Base-by-base conservation (phyloP, 2,329 filamentous ascomycete species). In the Akanthomyces muscarius region DNA sequence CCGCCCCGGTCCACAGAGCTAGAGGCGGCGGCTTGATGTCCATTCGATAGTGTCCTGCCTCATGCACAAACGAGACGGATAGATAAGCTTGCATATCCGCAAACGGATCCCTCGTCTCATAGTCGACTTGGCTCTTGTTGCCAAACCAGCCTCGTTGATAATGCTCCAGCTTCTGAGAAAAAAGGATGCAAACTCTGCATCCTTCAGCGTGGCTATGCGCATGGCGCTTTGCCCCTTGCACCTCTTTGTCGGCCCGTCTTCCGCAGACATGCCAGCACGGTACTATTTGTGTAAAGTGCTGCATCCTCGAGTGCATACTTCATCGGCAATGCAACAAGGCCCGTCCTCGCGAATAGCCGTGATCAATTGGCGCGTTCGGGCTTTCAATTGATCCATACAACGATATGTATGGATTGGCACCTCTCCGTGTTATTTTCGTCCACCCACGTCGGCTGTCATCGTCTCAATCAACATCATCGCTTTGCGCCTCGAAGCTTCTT, bases 51-150 rank as follows among this genome's bases (percentile, higher is more conserved):
- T 13, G 55, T 51, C 56, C 18, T 33, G n/a, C 23, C 30, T 41
- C 16, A 28, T 25, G 47, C 45, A 14, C 56, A 25, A 38, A 8
- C 14, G n/a, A 13, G 33, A 14, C 56, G 45, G 56, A 51, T 59
- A 51, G 56, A 59, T 50, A 51, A 51, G 56, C 56, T 42, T 41
- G 56, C 56, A 25, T 45, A 59, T 59, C 36, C 56, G 56, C 23
- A 41, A 58, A 51, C 18, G 10, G 45, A 14, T 8, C 14, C 28
- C 10, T 1, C 38, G 28, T 41, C 23, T n/a, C 18, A 14, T 7
- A 11, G 8, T 10, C 5, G 14, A 10, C 13, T 57, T 57, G 41
- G 28, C 28, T 25, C 36, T 47, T 47, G n/a, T 18, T 23, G 2
- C 33, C 14, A 36, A 4, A 23, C 36, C 33, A 53, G 51, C 51